phyloP scores from a whole-genome alignment of 2,329 filamentous ascomycete genomes.

The Septoria linicola region DNA sequence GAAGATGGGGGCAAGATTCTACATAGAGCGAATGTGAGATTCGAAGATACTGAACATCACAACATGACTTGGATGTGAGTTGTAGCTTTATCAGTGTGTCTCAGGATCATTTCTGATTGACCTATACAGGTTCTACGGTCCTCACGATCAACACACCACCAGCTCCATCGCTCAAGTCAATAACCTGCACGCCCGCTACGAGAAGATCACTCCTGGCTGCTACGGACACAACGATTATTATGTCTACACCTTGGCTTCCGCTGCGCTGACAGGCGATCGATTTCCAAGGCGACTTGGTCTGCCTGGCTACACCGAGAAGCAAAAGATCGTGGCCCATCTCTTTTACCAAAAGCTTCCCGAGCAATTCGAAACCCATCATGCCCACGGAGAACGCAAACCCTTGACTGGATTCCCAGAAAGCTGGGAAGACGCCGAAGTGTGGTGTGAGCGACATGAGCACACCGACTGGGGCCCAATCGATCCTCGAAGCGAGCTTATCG shows the following conservation, averaged over 20 bases:
- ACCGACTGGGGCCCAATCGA: background rate
- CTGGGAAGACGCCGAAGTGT: background rate
- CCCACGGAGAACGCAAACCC: background rate
- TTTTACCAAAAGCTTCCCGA: background rate
- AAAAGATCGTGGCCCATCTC: slow-evolving; percentile 3
- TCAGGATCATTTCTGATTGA: background rate
- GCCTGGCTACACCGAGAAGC: background rate
- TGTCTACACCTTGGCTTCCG: slow-evolving; percentile 2
- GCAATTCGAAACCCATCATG: slow-evolving; percentile 3
- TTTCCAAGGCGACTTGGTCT: slow-evolving; percentile 5
- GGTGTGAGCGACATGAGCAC: background rate
- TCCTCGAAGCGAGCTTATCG: slow-evolving; percentile 6
- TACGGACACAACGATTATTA: slow-evolving; percentile 11
- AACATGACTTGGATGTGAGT: slow-evolving; percentile 1
- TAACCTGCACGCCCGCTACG: slow-evolving; percentile 7
- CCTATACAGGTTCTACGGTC: background rate
- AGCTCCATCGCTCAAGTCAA: slow-evolving; percentile 6
- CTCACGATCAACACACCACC: background rate
- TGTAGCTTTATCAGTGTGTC: background rate
- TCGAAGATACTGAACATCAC: slow-evolving; percentile 3
- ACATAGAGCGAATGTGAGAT: slow-evolving; percentile 1
- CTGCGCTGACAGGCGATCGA: slow-evolving; percentile 1
- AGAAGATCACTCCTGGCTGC: slow-evolving; percentile 8
- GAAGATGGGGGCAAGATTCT: slow-evolving; percentile 10
- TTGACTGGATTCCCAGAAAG: slow-evolving; percentile 6